phyloP scores from a whole-genome alignment of 2,329 filamentous ascomycete genomes.

The Fusarium sp. region DNA sequence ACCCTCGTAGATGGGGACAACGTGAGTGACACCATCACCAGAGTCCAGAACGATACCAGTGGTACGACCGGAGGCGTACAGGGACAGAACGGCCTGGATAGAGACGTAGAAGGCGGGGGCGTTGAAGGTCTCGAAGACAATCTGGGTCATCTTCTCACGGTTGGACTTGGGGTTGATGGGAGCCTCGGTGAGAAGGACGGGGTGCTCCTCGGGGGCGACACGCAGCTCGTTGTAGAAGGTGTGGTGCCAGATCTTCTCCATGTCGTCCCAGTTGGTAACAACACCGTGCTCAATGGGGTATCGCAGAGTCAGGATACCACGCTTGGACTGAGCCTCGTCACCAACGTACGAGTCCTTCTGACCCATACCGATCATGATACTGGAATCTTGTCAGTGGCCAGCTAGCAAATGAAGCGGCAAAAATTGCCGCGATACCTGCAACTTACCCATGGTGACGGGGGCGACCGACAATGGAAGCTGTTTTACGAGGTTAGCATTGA shows the following conservation, averaged over 20 bases:
- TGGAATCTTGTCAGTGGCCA: constrained; percentile 58
- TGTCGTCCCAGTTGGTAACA: constrained; percentile 99
- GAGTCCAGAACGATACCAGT: constrained; percentile 99
- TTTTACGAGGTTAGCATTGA: constrained; percentile 56
- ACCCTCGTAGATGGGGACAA: constrained; percentile 99
- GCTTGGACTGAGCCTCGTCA: constrained; percentile 99
- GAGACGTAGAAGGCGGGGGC: constrained; percentile 99
- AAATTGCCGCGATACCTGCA: constrained; percentile 21
- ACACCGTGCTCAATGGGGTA: constrained; percentile 99
- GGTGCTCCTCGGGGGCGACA: constrained; percentile 99
- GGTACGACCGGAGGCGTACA: constrained; percentile 99
- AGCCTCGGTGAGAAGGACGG: constrained; percentile 98
- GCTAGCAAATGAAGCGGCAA: constrained; percentile 30
- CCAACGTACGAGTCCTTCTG: constrained; percentile 99
- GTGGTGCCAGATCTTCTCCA: constrained; percentile 99
- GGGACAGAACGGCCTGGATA: constrained; percentile 98
- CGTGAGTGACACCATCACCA: constrained; percentile 99
- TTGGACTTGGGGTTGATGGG: constrained; percentile 99
- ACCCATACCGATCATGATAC: constrained; percentile 99
- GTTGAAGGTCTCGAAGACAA: constrained; percentile 99
- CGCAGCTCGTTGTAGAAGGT: constrained; percentile 99
- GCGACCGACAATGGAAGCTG: constrained; percentile 99
- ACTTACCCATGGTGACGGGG: constrained; percentile 99
- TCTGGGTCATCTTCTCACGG: constrained; percentile 99
- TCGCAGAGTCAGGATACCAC: constrained; percentile 99